Percentiles rank a stretch among this genome's conserved stretches.
phyloP scores from a whole-genome alignment of 2,329 filamentous ascomycete genomes.

The Venturia carpophila region DNA sequence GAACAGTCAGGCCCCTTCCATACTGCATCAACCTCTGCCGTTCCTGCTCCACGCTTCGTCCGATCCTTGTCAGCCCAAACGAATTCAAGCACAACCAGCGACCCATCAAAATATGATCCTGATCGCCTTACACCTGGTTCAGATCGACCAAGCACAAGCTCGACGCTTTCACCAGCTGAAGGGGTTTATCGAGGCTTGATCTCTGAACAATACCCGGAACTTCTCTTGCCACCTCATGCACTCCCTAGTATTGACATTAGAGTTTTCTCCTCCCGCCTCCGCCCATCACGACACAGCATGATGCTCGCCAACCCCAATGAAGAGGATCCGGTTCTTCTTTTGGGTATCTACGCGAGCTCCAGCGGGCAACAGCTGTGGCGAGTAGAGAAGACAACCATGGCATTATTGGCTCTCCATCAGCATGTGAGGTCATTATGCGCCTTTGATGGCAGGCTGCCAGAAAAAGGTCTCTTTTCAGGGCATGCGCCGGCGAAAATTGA shows the following conservation, averaged over 20 bases:
- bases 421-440: slow-evolving; percentile 65
- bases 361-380: slow-evolving; percentile 80
- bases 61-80: slow-evolving; percentile 18
- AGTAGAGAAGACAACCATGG: slow-evolving; percentile 81
- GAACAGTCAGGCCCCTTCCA: slow-evolving; percentile 27
- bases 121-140: slow-evolving; percentile 4
- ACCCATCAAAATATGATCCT: neutral
- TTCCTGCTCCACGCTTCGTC: slow-evolving; percentile 32
- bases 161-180: slow-evolving; percentile 5
- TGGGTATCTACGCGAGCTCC: slow-evolving; percentile 74
- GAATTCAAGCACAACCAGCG: slow-evolving; percentile 18
- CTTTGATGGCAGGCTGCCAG: slow-evolving; percentile 71
- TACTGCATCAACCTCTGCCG: slow-evolving; percentile 49
- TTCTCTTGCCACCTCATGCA: slow-evolving; percentile 81
- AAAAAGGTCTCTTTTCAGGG: slow-evolving; percentile 78
- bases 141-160: slow-evolving; percentile 3
- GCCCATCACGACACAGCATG: slow-evolving; percentile 79
- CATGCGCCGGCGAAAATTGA: slow-evolving; percentile 93
- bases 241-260: slow-evolving; percentile 76
- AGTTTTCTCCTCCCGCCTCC: slow-evolving; percentile 90
- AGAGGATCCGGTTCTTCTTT: slow-evolving; percentile 87
- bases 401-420: slow-evolving; percentile 73
- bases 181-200: slow-evolving; percentile 68
- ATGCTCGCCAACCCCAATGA: slow-evolving; percentile 72
- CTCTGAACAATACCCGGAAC: slow-evolving; percentile 77